Conservation (phyloP, 345 rosid genomes). For the Eucalyptus cloeziana region DNA sequence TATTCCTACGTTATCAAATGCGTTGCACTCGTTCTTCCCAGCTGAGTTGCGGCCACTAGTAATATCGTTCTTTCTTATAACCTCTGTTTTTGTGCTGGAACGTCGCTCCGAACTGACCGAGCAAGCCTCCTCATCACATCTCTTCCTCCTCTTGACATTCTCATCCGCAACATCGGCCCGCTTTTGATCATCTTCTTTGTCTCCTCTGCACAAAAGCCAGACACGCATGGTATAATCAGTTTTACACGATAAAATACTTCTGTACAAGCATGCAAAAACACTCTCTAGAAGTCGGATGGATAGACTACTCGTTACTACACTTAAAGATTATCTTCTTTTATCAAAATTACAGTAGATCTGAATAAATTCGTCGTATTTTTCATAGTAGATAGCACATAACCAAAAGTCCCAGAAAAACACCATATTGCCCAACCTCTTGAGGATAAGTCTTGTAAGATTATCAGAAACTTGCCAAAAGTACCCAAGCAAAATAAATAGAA, state of each 20-base stretch:
- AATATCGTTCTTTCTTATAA: no score
- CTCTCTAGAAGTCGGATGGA: neutral
- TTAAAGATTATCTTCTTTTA: neutral
- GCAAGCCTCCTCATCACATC: no score
- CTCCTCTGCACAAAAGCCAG: no score
- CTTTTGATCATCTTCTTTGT: no score
- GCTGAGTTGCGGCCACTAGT: no score
- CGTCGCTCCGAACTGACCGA: fast-evolving
- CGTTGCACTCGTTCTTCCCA: no score
- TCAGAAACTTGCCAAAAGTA: neutral
- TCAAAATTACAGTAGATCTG: neutral
- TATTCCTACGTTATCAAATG: no score
- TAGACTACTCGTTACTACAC: neutral
- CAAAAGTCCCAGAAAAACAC: neutral
- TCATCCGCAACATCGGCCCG: no score
- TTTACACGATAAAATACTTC: no score
- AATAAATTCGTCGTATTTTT: neutral
- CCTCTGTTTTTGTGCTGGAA: no score
- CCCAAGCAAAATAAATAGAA: neutral
- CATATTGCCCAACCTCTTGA: neutral
- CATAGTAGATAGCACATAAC: neutral
- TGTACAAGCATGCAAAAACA: neutral
- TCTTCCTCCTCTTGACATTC: no score
- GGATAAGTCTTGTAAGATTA: neutral
- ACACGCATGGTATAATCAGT: no score